Evolutionary conservation across 306 rosid genomes (phyloP), one percentile per base, ranked within the genome.

Genomic region (Begonia peltatifolia): DNA sequence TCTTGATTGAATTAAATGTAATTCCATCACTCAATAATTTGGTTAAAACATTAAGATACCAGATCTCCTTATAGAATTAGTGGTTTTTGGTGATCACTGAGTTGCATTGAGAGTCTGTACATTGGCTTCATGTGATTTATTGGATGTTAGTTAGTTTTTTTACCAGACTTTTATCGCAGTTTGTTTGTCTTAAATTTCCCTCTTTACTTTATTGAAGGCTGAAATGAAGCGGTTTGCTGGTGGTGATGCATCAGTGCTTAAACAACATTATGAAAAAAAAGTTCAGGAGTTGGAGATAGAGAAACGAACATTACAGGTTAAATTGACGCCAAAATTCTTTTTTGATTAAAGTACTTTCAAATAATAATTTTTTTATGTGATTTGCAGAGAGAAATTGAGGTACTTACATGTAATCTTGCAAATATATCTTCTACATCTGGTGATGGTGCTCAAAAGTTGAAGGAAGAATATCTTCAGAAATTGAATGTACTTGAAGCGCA

Each of bases 261-360:
- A 65, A 61, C 85, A 78, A 41, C 94, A 81, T 75, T 90, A 78
- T 62, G 97, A 90, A 70, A 90, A 83, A 83, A 90, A 90, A 79
- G 79, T 90, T 68, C 73, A 65, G 20, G 99, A 90, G 59, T 71
- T 90, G 65, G 99, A 90, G 58, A 77, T 76, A 11, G 95, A 90
- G 72, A 90, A 90, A 86, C 83, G 77, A 66, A 42, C 67, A 49
- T 64, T 90, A 56, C 95, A 80, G 95, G 99, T 90, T 49, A 52
- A 60, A 68, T 64, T 43, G 71, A 42, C 52, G 56, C 62, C 43
- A 53, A 30, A n/a, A 3, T 63, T 46, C 25, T 48, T n/a, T 65
- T 35, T 15, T 48, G 52, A 53, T 60, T 48, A 42, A 47, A 59
- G 6, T 46, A 20, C 30, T 18, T 11, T 50, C 30, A 6, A 50